Percentiles rank a stretch among this genome's conserved stretches.
Evolutionary conservation across 495 filamentous ascomycete genomes (phyloP).

Genomic region (Penicillium turbatum): DNA sequence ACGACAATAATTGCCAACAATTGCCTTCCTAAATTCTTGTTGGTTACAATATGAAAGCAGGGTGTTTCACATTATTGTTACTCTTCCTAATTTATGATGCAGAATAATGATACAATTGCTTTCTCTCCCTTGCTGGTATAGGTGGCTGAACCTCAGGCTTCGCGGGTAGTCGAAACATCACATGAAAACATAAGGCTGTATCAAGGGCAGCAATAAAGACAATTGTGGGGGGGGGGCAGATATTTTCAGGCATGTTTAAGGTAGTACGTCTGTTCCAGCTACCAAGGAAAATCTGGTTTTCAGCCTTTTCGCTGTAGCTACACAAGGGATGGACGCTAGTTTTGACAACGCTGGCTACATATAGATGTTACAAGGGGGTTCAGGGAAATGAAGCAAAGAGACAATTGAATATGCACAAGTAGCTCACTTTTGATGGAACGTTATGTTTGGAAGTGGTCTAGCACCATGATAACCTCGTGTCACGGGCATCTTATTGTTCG

Average conservation of each 20-base stretch:
- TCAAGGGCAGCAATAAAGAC: not conserved
- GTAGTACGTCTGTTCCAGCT: not conserved
- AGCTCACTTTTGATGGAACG: not conserved
- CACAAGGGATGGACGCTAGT: too few relatives aligned
- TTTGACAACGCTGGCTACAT: too few relatives aligned
- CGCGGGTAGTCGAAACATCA: not conserved
- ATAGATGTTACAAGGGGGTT: too few relatives aligned
- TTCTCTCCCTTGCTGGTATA: conserved; percentile 21
- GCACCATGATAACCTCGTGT: too few relatives aligned
- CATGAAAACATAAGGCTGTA: conserved; percentile 20
- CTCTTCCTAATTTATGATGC: not conserved
- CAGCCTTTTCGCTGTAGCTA: not conserved
- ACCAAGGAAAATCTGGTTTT: not conserved
- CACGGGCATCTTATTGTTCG: too few relatives aligned
- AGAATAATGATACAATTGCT: conserved; percentile 1
- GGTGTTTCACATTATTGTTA: not conserved
- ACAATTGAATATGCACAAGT: not conserved
- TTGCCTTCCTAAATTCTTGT: conserved; percentile 8
- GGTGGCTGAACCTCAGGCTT: conserved; percentile 16
- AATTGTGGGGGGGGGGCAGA: not conserved
- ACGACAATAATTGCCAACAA: conserved; percentile 12
- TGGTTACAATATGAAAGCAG: not conserved
- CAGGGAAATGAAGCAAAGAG: too few relatives aligned
- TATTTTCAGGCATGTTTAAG: not conserved
- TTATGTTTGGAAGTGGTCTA: not conserved